phyloP scores from a whole-genome alignment of 2,329 filamentous ascomycete genomes.

The Hymenoscyphus infarciens region DNA sequence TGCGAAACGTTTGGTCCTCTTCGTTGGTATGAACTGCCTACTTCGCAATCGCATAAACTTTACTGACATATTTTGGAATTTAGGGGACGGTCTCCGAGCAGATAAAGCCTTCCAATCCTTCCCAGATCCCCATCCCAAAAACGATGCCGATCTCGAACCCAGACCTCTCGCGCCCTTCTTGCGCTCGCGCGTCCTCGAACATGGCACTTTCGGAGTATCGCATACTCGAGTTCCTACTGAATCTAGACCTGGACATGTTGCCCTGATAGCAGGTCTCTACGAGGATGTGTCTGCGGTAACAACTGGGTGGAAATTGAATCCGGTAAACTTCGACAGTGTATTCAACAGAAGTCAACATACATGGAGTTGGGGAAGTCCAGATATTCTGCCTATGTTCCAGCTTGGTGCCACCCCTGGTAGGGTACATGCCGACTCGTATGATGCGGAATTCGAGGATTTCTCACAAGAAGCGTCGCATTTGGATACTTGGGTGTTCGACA shows the following conservation, averaged over 20 bases:
- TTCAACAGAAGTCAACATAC: constrained; percentile 97
- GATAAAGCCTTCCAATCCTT: constrained; percentile 97
- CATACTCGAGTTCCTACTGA: constrained; percentile 97
- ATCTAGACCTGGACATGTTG: constrained; percentile 93
- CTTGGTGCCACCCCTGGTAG: constrained; percentile 83
- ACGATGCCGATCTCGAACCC: constrained; percentile 62
- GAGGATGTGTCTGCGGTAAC: constrained; percentile 97
- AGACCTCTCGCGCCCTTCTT: constrained; percentile 87
- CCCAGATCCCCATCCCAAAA: constrained; percentile 74
- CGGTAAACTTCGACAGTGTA: constrained; percentile 96
- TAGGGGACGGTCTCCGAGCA: constrained; percentile 87
- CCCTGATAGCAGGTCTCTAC: constrained; percentile 92
- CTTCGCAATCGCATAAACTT: not conserved
- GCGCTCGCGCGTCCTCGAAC: constrained; percentile 79
- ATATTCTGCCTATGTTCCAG: constrained; percentile 97
- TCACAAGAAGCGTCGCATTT: constrained; percentile 75
- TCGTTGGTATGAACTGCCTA: constrained; percentile 63
- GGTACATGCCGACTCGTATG: constrained; percentile 84
- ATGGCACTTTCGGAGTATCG: constrained; percentile 95
- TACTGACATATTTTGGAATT: constrained; percentile 17
- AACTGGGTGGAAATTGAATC: constrained; percentile 97
- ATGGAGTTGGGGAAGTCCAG: constrained; percentile 98
- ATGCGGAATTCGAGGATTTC: constrained; percentile 83
- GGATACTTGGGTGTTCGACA: constrained; percentile 94
- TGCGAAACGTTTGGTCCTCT: constrained; percentile 85